Conservation (phyloP, 345 rosid genomes). For the Melastoma malabathricum region DNA sequence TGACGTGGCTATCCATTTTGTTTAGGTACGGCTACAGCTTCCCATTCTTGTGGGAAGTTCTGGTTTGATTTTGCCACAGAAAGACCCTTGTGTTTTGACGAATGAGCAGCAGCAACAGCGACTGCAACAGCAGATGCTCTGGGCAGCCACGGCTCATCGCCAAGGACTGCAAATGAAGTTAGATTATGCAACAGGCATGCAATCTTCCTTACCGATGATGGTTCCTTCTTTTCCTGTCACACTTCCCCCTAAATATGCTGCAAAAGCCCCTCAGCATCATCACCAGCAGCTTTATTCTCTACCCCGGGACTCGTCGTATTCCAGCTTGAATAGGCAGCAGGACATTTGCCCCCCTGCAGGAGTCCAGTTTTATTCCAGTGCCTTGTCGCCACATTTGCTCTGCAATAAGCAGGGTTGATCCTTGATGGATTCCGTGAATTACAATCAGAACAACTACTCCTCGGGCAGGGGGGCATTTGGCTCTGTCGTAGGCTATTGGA, state of each 20-base stretch:
- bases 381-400: constrained; percentile 39
- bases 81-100: constrained; percentile 11
- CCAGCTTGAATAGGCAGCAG: constrained; percentile 32
- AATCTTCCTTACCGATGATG: constrained; percentile 11
- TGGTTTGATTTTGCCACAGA: constrained; percentile 11
- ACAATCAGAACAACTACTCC: too few relatives aligned
- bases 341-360: constrained; percentile 31
- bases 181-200: constrained; percentile 20
- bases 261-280: constrained; percentile 16
- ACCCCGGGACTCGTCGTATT: constrained; percentile 17
- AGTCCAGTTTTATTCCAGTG: constrained; percentile 19
- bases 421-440: not conserved
- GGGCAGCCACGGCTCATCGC: constrained; percentile 38
- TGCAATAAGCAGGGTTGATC: constrained; percentile 28
- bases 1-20: not conserved
- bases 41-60: constrained; percentile 26
- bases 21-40: constrained; percentile 32
- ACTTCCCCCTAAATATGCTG: constrained; percentile 19
- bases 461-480: not conserved
- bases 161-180: constrained; percentile 31
- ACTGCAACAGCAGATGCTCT: constrained; percentile 21
- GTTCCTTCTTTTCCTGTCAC: constrained; percentile 17
- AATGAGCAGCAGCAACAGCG: constrained; percentile 31
- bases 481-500: not conserved
- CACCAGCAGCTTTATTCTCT: constrained; percentile 25